Evolutionary conservation across 1,284 basidiomycete genomes (phyloP), one percentile per base, ranked within the genome.

Genomic region (Golubevia sp.): DNA sequence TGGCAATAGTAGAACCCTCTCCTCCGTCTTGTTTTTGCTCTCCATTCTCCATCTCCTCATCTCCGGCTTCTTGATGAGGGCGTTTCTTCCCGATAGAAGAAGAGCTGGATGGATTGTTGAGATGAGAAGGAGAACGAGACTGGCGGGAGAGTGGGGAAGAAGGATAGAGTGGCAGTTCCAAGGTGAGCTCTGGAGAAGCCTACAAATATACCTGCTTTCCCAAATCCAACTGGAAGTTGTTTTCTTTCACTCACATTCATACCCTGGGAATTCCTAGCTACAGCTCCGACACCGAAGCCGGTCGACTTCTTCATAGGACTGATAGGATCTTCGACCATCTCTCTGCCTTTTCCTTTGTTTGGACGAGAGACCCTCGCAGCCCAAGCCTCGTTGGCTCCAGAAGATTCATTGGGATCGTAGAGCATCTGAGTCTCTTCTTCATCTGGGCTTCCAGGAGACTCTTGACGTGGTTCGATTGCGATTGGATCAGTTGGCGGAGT

Each of bases 261-360:
- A 25, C n/a, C 3, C 54, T 55, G 25, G 54, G 13, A 44, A 59
- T 59, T 30, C 54, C 57, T 30, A 23, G 23, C 44, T 59, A n/a
- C n/a, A n/a, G n/a, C n/a, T n/a, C n/a, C 57, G 38, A 24, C 15
- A 5, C 57, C 57, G n/a, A 1, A 27, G 21, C 57, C 57, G 49
- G 57, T n/a, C 5, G 57, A 52, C 3, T 24, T 13, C n/a, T 24
- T 51, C n/a, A 13, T 18, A 7, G 21, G 30, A 21, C 21, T 20
- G 26, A 34, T 59, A 20, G 21, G 21, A 7, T 52, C 48, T 52
- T 30, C 54, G n/a, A 59, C 48, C 48, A 44, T 7, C 25, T 59
- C 13, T 25, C 54, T n/a, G 57, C 18, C 57, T 51, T 59, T 13
- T 27, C 21, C 57, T 59, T 51, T 18, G 57, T 34, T 15, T 27